Base-by-base conservation (phyloP, 306 rosid species). In the Luffa aegyptiaca region DNA sequence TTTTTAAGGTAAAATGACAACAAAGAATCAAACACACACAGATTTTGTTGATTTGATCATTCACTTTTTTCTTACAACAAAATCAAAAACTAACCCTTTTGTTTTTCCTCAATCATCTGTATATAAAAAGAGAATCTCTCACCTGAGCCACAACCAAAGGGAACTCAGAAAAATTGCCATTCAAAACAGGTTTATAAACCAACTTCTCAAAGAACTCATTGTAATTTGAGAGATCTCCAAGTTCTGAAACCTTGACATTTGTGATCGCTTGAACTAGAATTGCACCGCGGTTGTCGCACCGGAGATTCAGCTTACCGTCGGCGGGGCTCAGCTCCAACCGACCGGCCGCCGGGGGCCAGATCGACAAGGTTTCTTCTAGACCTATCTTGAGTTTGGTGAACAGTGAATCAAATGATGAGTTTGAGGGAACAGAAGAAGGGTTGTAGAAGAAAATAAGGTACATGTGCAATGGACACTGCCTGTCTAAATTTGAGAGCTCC, bases 111-210 rank as follows among this genome's bases (percentile, higher is more conserved):
- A 66, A 4, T 44, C 36, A 68, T 26, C 68, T 37, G 8, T 62
- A 33, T 33, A 16, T 58, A 8, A 56, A 73, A 42, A 55, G 74
- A 21, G 5, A 39, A 6, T 42, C 17, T 52, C 86, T 85, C 63
- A 92, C 97, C 95, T 92, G 97, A 75, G 91, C 97, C 85, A 84
- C 97, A 82, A 90, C 80, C 57, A 92, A 79, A 55, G 95, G 97
- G 88, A 90, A 89, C 73, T 79, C 79, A n/a, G 90, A 86, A 85
- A 90, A 81, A 77, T 87, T 72, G 10, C 83, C 88, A 89, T 83
- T 83, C 84, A 84, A 85, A 84, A 78, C 79, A 76, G 93, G 91
- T 84, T 82, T 86, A 79, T 79, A 84, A 81, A 90, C 95, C 82
- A 92, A 84, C 33, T 83, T 85, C 77, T 89, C 95, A 66, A 88